Percentiles rank a stretch among this genome's conserved stretches.
Conservation (phyloP, 306 rosid genomes). For the Echinosophora koreensis region DNA sequence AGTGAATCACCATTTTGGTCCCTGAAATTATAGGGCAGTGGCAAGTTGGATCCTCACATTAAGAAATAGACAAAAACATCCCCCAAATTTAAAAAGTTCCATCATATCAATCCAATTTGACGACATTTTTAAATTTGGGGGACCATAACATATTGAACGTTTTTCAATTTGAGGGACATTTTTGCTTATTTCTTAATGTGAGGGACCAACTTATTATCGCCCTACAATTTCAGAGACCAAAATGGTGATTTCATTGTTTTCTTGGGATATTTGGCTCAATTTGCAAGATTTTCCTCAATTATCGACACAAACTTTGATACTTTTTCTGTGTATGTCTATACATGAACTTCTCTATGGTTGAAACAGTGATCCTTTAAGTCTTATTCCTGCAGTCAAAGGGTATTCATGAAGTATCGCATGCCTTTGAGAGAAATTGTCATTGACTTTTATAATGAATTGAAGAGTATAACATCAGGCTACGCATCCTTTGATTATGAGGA, state of each 20-base stretch:
- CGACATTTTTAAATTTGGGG: no score
- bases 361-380: conserved; percentile 42
- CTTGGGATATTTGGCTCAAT: not conserved
- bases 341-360: conserved; percentile 1
- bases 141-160: no score
- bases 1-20: no score
- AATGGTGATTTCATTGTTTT: not conserved
- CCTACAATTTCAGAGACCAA: no score
- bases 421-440: conserved; percentile 94
- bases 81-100: no score
- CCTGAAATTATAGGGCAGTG: no score
- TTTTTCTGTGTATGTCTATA: not conserved
- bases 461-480: conserved; percentile 95
- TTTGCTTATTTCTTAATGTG: no score
- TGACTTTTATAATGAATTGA: conserved; percentile 94
- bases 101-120: no score
- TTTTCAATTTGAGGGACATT: no score
- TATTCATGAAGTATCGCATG: conserved; percentile 88
- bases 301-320: not conserved
- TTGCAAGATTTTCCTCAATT: not conserved
- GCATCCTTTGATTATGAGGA: conserved; percentile 96
- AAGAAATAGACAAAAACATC: no score
- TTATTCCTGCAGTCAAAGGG: conserved; percentile 79
- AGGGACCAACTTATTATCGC: no score
- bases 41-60: no score